phyloP scores from a whole-genome alignment of 305 asterid species.

The Salvia sclarea region DNA sequence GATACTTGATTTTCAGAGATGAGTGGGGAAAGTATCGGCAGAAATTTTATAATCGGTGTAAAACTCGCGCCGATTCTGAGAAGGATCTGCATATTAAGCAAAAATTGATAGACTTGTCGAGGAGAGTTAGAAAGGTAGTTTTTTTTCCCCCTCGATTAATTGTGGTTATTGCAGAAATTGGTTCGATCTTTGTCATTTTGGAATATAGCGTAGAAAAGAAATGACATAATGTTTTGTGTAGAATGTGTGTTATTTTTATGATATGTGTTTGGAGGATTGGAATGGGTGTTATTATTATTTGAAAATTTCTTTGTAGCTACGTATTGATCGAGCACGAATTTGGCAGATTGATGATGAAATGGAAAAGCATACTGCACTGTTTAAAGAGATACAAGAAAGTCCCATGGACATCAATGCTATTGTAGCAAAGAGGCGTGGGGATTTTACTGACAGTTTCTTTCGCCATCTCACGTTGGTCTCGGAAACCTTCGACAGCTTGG shows the following conservation, averaged over 20 bases:
- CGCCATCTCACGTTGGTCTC: constrained; percentile 73
- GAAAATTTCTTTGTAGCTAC: neutral
- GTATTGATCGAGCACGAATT: constrained; percentile 39
- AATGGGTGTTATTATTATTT: neutral
- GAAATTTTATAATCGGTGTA: constrained; percentile 63
- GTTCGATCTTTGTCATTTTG: constrained; percentile 5
- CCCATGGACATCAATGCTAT: constrained; percentile 81
- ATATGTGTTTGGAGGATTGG: constrained; percentile 24
- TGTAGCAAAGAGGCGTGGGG: constrained; percentile 68
- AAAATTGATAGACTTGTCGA: constrained; percentile 54
- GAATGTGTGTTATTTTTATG: neutral
- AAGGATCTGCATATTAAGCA: constrained; percentile 60
- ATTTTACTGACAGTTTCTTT: constrained; percentile 82
- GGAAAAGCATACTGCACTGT: constrained; percentile 70
- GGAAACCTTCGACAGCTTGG: constrained; percentile 62
- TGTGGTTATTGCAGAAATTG: constrained; percentile 10
- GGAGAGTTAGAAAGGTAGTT: constrained; percentile 85
- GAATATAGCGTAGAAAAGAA: neutral
- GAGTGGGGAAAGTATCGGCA: constrained; percentile 82
- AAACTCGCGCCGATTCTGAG: constrained; percentile 59
- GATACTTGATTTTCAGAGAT: constrained; percentile 72
- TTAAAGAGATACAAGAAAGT: constrained; percentile 72
- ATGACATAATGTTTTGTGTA: neutral
- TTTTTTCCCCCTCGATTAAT: constrained; percentile 21
- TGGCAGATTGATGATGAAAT: constrained; percentile 95